Conservation (phyloP, 1,139 yeast species). For the Hemisphaericaspora subhashii region DNA sequence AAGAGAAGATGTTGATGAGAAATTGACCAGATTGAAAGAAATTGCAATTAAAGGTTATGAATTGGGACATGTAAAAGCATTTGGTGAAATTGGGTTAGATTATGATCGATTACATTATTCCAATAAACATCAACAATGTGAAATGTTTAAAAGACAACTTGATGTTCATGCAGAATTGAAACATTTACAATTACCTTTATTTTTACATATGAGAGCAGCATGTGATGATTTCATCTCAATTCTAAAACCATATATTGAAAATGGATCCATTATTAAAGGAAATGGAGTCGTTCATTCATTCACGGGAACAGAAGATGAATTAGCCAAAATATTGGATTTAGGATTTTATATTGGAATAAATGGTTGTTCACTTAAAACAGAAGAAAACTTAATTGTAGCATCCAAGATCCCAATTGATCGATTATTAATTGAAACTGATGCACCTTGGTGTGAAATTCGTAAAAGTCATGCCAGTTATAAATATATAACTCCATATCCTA, state of each 20-base stretch:
- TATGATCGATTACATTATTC: constrained; percentile 86
- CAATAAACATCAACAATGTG: constrained; percentile 61
- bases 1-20: constrained; percentile 29
- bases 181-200: constrained; percentile 64
- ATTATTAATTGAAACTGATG: constrained; percentile 87
- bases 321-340: constrained; percentile 48
- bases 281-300: constrained; percentile 90
- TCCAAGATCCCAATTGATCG: constrained; percentile 62
- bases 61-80: constrained; percentile 61
- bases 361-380: constrained; percentile 86
- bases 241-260: constrained; percentile 54
- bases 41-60: constrained; percentile 51
- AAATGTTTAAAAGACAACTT: constrained; percentile 71
- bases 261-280: constrained; percentile 33
- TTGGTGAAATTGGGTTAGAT: constrained; percentile 93
- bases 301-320: constrained; percentile 76
- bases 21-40: constrained; percentile 47
- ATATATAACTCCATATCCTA: constrained; percentile 54
- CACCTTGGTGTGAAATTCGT: constrained; percentile 97
- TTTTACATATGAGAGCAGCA: constrained; percentile 88
- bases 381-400: constrained; percentile 70
- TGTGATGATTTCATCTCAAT: constrained; percentile 73
- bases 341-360: constrained; percentile 81
- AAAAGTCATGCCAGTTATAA: constrained; percentile 76
- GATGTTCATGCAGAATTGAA: constrained; percentile 52